These are phyloP conservation scores for Agrocybe chaxingu DNA, from an alignment of 768 basidiomycete genomes.

Conservation along the genomic window DNA sequence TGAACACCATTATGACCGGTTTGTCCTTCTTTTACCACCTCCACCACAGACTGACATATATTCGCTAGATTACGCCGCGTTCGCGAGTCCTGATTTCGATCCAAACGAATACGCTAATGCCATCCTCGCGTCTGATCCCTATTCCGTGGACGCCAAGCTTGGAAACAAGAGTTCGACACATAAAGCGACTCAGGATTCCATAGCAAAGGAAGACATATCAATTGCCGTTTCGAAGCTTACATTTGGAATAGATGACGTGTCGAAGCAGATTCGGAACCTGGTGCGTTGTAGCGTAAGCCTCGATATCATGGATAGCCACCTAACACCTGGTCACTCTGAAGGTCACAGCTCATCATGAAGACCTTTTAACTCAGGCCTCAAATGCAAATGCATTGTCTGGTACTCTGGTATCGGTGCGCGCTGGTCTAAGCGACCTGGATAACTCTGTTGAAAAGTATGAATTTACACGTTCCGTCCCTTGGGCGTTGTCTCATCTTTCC, in stretches of 20 bases:
- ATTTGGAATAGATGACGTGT: conserved; percentile 87
- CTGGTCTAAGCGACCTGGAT: conserved; percentile 73
- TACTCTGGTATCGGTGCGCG: conserved; percentile 62
- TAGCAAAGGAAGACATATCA: conserved; percentile 82
- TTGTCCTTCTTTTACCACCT: neutral
- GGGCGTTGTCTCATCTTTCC: conserved; percentile 13
- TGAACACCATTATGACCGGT: neutral
- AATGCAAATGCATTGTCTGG: conserved; percentile 68
- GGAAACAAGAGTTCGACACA: conserved; percentile 25
- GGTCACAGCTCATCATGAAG: conserved; percentile 83
- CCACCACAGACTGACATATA: conserved; percentile 22
- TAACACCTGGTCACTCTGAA: conserved; percentile 27
- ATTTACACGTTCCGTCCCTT: conserved; percentile 2
- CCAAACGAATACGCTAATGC: conserved; percentile 90
- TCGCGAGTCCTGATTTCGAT: conserved; percentile 74
- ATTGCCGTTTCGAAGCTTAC: conserved; percentile 86
- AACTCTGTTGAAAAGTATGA: conserved; percentile 73
- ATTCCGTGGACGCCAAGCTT: conserved; percentile 41
- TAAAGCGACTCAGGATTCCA: conserved; percentile 46
- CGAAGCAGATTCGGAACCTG: conserved; percentile 82
- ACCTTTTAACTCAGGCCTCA: conserved; percentile 79
- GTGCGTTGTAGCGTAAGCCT: conserved; percentile 40
- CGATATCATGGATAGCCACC: conserved; percentile 1
- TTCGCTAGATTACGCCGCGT: conserved; percentile 67
- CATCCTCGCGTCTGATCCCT: conserved; percentile 78